Base-by-base conservation (phyloP, 73 alveolate species). In the Tetrahymena borealis region DNA sequence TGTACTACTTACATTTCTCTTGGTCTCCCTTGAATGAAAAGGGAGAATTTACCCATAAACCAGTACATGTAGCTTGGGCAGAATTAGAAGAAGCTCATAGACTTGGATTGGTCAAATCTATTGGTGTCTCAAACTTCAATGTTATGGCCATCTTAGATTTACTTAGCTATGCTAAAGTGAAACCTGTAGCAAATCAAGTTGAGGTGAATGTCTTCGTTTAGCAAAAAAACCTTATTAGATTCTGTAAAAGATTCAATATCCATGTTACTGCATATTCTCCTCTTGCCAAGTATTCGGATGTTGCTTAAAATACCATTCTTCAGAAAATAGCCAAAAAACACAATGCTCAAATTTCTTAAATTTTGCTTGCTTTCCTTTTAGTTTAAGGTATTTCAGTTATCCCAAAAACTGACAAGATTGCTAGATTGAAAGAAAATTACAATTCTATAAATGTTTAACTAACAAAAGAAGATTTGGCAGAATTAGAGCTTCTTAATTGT, bases 81-180 rank as follows among this genome's bases (percentile, higher is more conserved):
- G 91, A 92, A 38, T 39, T 97, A 95, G 99, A 97, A 94, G 93
- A 92, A 39, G 78, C 95, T 32, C 95, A 93, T 8, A 94, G 91
- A 35, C 33, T 78, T 78, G 98, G 98, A 2, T 91, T 94, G 39
- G 95, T 95, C 7, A 97, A 94, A 94, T 42, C 91, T 40, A 96
- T 97, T 90, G 99, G 98, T 4, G 97, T 97, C 6, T 41, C 97
- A 13, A 97, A 97, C 92, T 95, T 95, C 91, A 95, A 91, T 90
- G 95, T 91, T 16, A 94, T 90, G 94, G 38, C 91, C 28, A 85
- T 97, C 41, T 36, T 85, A 7, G 98, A 97, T 79, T 24, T 97
- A 78, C 91, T 96, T 32, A 92, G 97, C 40, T 94, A 91, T 43
- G 96, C 97, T 32, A 91, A 92, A 92, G 91, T 96, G 7, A 95